Evolutionary conservation across 2,329 filamentous ascomycete species (phyloP).

Genomic region (Fusarium metavorans): DNA sequence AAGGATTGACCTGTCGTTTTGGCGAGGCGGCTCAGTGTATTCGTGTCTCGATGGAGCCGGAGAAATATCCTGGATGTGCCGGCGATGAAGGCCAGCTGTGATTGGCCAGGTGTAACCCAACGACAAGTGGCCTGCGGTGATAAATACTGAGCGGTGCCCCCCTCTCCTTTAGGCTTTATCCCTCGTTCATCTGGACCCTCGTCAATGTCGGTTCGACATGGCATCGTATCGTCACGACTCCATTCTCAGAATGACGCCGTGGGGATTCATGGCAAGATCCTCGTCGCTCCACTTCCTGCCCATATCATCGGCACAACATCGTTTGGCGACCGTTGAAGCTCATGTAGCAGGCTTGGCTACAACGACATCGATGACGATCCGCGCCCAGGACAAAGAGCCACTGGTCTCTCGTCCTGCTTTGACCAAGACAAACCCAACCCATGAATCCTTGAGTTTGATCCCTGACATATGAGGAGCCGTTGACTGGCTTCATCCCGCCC

Average conservation of each 20-base stretch:
- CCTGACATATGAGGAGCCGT: neutral
- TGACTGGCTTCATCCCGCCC: neutral
- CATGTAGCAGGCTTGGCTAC: neutral
- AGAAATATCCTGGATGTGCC: neutral
- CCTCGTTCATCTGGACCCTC: constrained; percentile 20
- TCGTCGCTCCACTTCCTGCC: neutral
- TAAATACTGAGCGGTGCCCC: constrained; percentile 10
- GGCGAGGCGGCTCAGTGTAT: neutral
- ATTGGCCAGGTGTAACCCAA: too few species aligned
- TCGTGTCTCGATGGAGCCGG: too few species aligned
- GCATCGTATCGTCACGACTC: neutral
- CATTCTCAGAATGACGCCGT: neutral
- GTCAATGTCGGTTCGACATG: neutral
- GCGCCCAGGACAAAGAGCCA: neutral
- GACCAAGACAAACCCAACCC: neutral
- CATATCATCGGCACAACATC: neutral
- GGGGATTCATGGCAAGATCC: neutral
- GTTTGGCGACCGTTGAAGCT: neutral
- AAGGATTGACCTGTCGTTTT: neutral
- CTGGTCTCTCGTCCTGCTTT: neutral
- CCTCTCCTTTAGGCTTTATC: constrained; percentile 18
- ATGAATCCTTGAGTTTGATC: neutral
- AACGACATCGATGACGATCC: neutral
- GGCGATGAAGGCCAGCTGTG: too few species aligned
- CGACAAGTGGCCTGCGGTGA: constrained; percentile 18